These are phyloP conservation scores for Porcisia deanei DNA, from an alignment of 208 protist genomes.

Conservation along the genomic window DNA sequence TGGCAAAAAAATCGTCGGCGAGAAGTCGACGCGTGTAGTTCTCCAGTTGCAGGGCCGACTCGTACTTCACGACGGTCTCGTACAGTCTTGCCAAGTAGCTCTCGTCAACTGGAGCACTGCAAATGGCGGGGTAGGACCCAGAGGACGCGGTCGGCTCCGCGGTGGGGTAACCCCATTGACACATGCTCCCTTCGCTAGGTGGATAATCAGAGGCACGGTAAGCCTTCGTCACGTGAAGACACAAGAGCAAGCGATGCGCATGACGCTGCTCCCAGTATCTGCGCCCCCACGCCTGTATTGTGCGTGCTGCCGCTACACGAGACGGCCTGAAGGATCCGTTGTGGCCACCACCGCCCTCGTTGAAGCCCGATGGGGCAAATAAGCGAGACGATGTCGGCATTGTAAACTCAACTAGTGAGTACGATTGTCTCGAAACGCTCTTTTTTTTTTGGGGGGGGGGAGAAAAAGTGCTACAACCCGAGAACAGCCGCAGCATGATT, in stretches of 20 bases:
- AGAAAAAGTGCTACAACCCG: too few relatives aligned
- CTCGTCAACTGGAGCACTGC: not conserved
- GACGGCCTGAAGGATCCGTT: not conserved
- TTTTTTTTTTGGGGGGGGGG: too few relatives aligned
- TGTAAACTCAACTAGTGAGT: not conserved
- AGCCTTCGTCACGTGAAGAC: slow-evolving; percentile 4
- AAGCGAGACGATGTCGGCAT: not conserved
- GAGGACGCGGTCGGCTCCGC: not conserved
- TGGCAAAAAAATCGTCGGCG: slow-evolving; percentile 23
- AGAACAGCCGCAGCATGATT: too few relatives aligned
- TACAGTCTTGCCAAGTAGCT: slow-evolving; percentile 7
- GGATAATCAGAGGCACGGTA: not conserved
- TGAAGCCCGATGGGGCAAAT: not conserved
- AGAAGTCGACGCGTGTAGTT: slow-evolving; percentile 47
- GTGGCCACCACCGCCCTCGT: not conserved
- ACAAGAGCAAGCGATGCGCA: slow-evolving; percentile 13
- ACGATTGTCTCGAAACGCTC: too few relatives aligned
- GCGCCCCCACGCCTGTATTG: slow-evolving; percentile 10
- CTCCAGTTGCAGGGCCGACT: slow-evolving; percentile 27
- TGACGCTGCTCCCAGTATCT: not conserved
- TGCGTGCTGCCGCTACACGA: not conserved
- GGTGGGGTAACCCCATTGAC: not conserved
- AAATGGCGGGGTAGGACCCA: not conserved
- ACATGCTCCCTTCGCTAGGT: not conserved
- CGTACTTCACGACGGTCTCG: slow-evolving; percentile 32